Base-by-base conservation (phyloP, 164 flowering plant species). In the Piper longum region DNA sequence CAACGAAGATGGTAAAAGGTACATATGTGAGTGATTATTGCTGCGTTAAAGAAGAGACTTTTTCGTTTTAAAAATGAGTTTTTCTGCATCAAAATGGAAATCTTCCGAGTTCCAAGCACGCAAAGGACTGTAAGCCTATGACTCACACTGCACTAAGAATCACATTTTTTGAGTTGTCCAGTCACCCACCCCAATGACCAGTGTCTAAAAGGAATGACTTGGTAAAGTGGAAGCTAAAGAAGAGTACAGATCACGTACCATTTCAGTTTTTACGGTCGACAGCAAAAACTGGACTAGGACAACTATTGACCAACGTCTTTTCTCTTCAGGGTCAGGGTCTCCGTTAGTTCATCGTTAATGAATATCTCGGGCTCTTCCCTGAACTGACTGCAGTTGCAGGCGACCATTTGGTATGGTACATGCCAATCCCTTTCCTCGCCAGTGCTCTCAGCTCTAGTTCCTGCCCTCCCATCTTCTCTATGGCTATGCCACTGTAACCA, bases 361-460 rank as follows among this genome's bases (percentile, higher is more conserved):
- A 78, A 81, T 58, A 89, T 89, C 12, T 80, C 87, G 1, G 99
- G 99, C 63, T 88, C 96, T 73, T 86, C 85, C 97, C 90, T 88
- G 70, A 90, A 40, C 96, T 87, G 13, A 95, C 99, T 52, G 99
- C 91, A 3, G 99, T 93, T 48, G 93, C 96, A 72, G 99, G 97
- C 16, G 96, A 87, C 99, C 97, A 91, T 71, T 93, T 93, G 1
- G 96, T 96, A 74, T 93, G 96, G 71, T 93, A 96, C 72, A 91
- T 93, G 4, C 95, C 96, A 66, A 91, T 88, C 16, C 99, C 97
- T 72, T 95, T 93, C 60, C 97, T 82, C 9, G 99, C 99, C 54
- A 93, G 91, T 7, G 99, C 99, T 71, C 97, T 80, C 39, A 93
- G 76, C 69, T 78, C 82, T 75, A 91, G 72, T 65, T 95, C 99